Conservation (phyloP, 176 grass and related monocot species). For the Secale cereale region DNA sequence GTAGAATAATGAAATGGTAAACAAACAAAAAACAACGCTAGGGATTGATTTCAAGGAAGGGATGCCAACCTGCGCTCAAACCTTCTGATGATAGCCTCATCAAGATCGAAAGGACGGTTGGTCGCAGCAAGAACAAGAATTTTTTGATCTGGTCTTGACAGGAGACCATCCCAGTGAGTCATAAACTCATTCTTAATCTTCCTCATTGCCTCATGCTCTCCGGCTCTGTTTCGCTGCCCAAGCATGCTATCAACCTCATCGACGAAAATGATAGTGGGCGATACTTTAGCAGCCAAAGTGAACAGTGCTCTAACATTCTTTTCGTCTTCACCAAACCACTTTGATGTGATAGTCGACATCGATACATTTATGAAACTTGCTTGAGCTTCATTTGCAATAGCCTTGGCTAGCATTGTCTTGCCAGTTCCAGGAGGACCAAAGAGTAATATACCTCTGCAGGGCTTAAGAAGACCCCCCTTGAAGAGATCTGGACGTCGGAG, state of each 20-base stretch:
- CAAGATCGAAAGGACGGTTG: constrained; percentile 80
- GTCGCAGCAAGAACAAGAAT: constrained; percentile 85
- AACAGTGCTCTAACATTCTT: constrained; percentile 83
- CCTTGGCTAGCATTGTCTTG: constrained; percentile 86
- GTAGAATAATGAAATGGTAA: constrained; percentile 12
- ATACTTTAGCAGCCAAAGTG: constrained; percentile 72
- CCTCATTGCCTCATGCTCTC: constrained; percentile 84
- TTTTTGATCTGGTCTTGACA: constrained; percentile 58
- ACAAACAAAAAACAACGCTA: not conserved
- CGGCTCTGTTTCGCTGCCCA: constrained; percentile 73
- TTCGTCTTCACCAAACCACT: constrained; percentile 90
- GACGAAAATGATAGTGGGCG: constrained; percentile 77
- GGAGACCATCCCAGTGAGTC: constrained; percentile 79
- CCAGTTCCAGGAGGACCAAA: constrained; percentile 83
- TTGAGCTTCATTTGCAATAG: constrained; percentile 84
- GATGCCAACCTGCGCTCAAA: constrained; percentile 72
- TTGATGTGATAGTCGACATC: constrained; percentile 80
- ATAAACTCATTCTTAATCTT: constrained; percentile 93
- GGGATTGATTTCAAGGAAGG: not conserved
- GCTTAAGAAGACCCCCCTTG: constrained; percentile 80
- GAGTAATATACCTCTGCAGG: constrained; percentile 77
- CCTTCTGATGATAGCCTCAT: constrained; percentile 84
- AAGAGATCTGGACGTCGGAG: constrained; percentile 76
- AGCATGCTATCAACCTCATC: constrained; percentile 91
- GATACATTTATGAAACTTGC: constrained; percentile 89